Evolutionary conservation across 495 filamentous ascomycete species (phyloP), one percentile per base, ranked within the genome.

Genomic region (Penicillium pancosmium): DNA sequence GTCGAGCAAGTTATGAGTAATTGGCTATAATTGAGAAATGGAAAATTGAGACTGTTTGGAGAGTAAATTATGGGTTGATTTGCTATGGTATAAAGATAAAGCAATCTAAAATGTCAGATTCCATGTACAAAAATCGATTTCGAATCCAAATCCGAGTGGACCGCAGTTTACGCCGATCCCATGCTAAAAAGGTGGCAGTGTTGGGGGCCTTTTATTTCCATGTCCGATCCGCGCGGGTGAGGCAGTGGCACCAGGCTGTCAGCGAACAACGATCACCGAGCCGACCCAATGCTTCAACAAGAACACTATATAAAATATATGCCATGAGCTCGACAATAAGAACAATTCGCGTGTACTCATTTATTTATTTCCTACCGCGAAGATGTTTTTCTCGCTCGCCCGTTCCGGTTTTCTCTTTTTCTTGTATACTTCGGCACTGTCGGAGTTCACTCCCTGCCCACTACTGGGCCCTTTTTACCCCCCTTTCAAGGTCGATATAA

Each of bases 401-500:
- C 19, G 47, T 25, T 36, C 6, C 8, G 11, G 15, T 12, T 38
- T 21, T 11, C 50, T 54, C 23, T 47, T 48, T 51, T 25, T 54
- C 15, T 33, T 61, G 27, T 18, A 51, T 27, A 57, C 46, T 36
- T 54, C 62, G 18, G 60, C 52, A 4, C 53, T 64, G 36, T 12
- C 36, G 12, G 36, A 38, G 36, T 71, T 71, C 54, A 63, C 63
- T 4, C 63, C 66, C 31, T 85, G 81, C 56, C 82, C 80, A 5
- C 72, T 82, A 3, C 73, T 78, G 15, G 81, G 81, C 0, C 74
- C 80, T 1, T 74, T 71, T 19, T 85, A 76, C 57, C 75, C 79
- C 43, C 73, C 76, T 19, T 76, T 78, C 5, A 68, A 59, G 0
- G 54, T 74, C 15, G 62, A 78, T 36, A 64, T 74, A n/a, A 74